Percentiles rank a stretch among this genome's conserved stretches.
These are phyloP conservation scores for Pestalotiopsis sp. DNA, from an alignment of 2,329 filamentous ascomycete genomes.

Conservation along the genomic window DNA sequence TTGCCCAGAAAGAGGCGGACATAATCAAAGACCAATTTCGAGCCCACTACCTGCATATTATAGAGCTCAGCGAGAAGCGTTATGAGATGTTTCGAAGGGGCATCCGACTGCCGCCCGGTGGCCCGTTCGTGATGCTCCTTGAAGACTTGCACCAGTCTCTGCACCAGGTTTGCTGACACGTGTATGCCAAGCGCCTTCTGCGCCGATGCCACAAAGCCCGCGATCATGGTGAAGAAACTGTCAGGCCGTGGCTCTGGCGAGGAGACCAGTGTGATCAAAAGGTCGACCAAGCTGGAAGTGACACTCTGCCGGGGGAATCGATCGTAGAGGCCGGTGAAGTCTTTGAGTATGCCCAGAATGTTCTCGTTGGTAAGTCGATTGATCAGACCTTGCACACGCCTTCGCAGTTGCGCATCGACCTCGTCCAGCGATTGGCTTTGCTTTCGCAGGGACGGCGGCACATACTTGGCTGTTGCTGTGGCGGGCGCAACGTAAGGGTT, in stretches of 20 bases:
- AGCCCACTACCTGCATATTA: slow-evolving; percentile 84
- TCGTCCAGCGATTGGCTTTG: slow-evolving; percentile 65
- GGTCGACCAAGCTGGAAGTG: slow-evolving; percentile 74
- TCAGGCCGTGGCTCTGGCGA: slow-evolving; percentile 79
- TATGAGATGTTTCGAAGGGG: slow-evolving; percentile 58
- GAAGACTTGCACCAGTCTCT: slow-evolving; percentile 75
- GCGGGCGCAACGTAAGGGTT: slow-evolving; percentile 86
- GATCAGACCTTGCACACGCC: slow-evolving; percentile 83
- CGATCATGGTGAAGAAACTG: slow-evolving; percentile 86
- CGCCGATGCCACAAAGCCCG: slow-evolving; percentile 83
- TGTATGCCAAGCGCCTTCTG: slow-evolving; percentile 88
- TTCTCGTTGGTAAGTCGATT: slow-evolving; percentile 94
- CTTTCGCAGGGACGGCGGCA: slow-evolving; percentile 81
- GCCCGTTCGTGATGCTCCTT: slow-evolving; percentile 60
- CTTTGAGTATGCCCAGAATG: slow-evolving; percentile 77
- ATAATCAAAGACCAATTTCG: slow-evolving; percentile 86
- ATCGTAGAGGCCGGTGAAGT: slow-evolving; percentile 81
- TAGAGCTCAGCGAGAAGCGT: slow-evolving; percentile 85
- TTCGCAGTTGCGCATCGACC: slow-evolving; percentile 65
- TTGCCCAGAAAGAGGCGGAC: slow-evolving; percentile 74
- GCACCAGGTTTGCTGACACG: slow-evolving; percentile 84
- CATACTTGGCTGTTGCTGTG: slow-evolving; percentile 67
- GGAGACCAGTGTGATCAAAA: slow-evolving; percentile 76
- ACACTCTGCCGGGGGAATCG: slow-evolving; percentile 86
- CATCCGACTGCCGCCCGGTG: slow-evolving; percentile 31